Evolutionary conservation across 1,284 basidiomycete species (phyloP).

Genomic region (Puccinia novopanici): DNA sequence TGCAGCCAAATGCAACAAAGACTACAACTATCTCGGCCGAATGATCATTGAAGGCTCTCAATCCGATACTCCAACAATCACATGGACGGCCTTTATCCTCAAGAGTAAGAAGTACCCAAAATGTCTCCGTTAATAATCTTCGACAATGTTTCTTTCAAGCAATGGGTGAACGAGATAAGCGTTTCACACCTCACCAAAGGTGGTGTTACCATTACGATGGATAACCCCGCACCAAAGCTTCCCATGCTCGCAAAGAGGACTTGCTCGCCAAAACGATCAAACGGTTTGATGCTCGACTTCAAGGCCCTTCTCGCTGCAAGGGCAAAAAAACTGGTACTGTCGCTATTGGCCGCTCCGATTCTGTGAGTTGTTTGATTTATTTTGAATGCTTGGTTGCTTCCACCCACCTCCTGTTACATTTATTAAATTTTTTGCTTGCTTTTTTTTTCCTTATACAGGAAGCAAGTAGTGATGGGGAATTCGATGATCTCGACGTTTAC

Average conservation of each 20-base stretch:
- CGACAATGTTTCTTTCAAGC: neutral
- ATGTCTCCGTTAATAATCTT: neutral
- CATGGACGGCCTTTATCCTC: constrained; percentile 1
- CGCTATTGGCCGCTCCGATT: too few species aligned
- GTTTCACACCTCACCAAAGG: neutral
- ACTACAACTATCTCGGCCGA: neutral
- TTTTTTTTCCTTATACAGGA: neutral
- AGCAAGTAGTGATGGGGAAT: neutral
- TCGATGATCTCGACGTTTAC: neutral
- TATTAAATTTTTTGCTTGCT: neutral
- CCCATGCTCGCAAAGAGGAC: too few species aligned
- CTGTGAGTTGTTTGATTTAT: too few species aligned
- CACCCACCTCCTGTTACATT: too few species aligned
- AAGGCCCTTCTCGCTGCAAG: neutral
- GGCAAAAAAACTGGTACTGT: too few species aligned
- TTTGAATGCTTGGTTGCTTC: too few species aligned
- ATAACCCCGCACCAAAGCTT: neutral
- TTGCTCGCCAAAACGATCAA: neutral
- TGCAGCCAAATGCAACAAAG: constrained; percentile 18
- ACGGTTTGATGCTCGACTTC: neutral
- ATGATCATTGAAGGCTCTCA: neutral
- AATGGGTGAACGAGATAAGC: constrained; percentile 12
- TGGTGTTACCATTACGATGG: neutral
- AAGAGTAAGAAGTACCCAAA: constrained; percentile 10
- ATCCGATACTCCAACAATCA: neutral